Conservation (phyloP, 352 stramenopile genomes). For the Phytopythium montanum region DNA sequence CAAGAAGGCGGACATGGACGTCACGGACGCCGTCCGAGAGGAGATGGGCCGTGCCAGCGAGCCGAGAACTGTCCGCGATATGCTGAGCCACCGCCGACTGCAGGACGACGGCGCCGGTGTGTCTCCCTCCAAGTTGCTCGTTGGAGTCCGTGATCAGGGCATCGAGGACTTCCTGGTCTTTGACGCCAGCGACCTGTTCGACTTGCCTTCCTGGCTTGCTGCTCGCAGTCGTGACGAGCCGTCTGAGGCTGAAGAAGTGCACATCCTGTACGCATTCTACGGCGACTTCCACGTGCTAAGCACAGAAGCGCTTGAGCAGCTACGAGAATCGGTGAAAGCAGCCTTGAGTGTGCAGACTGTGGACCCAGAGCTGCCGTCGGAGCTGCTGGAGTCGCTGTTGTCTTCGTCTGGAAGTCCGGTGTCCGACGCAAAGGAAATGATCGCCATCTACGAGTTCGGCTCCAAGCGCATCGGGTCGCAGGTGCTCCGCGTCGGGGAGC, state of each 20-base stretch:
- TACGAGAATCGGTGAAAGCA: slow-evolving; percentile 14
- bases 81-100: slow-evolving; percentile 6
- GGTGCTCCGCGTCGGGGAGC: slow-evolving; percentile 24
- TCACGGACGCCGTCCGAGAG: slow-evolving; percentile 20
- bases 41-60: slow-evolving; percentile 6
- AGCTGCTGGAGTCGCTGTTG: slow-evolving; percentile 26
- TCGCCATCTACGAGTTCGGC: slow-evolving; percentile 19
- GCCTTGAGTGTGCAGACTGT: not conserved
- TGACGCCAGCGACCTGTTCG: slow-evolving; percentile 24
- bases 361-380: slow-evolving; percentile 13
- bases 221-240: not conserved
- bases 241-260: not conserved
- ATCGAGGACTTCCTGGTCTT: slow-evolving; percentile 21
- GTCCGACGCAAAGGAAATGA: slow-evolving; percentile 20
- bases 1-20: slow-evolving; percentile 26
- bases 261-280: slow-evolving; percentile 40
- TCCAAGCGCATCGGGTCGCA: slow-evolving; percentile 15
- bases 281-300: slow-evolving; percentile 43
- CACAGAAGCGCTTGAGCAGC: slow-evolving; percentile 17
- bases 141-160: slow-evolving; percentile 17
- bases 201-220: slow-evolving; percentile 5
- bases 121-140: slow-evolving; percentile 15
- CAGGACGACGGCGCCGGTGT: not conserved
- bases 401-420: slow-evolving; percentile 13
- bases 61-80: slow-evolving; percentile 8